Conservation (phyloP, 2,329 filamentous ascomycete genomes). For the Aspergillaceae sp. region DNA sequence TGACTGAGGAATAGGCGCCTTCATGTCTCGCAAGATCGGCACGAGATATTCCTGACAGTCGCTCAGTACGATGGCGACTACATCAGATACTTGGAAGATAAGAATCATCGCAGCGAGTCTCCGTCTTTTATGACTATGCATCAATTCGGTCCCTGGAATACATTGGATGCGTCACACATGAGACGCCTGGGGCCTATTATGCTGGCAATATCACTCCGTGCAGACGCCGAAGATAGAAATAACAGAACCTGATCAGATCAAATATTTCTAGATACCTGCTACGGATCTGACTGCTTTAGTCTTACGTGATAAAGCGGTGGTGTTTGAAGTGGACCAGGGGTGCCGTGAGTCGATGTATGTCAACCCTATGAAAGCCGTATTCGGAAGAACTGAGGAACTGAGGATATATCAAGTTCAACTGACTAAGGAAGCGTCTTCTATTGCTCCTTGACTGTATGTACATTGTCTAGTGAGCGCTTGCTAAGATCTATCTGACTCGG, state of each 20-base stretch:
- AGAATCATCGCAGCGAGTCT: background rate
- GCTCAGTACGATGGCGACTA: constrained; percentile 1
- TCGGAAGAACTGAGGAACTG: too few species aligned
- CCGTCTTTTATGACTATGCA: constrained; percentile 7
- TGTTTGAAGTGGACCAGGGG: too few species aligned
- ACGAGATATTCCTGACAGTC: background rate
- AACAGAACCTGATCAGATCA: background rate
- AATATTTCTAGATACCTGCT: background rate
- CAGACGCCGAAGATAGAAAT: constrained; percentile 1
- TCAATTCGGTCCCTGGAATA: constrained; percentile 8
- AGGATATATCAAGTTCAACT: too few species aligned
- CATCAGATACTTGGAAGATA: constrained; percentile 1
- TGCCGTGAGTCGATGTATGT: too few species aligned
- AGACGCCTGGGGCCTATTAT: constrained; percentile 3
- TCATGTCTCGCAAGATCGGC: background rate
- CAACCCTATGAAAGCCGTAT: too few species aligned
- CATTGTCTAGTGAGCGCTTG: too few species aligned
- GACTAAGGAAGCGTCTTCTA: too few species aligned
- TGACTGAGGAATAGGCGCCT: background rate
- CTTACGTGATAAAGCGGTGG: too few species aligned
- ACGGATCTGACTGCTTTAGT: too few species aligned
- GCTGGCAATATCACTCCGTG: constrained; percentile 2
- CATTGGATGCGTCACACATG: constrained; percentile 1
- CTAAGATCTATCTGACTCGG: too few species aligned
- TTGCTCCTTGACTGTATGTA: too few species aligned